These are phyloP conservation scores for Eucalyptus microcorys DNA, from an alignment of 345 rosid genomes.

Conservation along the genomic window DNA sequence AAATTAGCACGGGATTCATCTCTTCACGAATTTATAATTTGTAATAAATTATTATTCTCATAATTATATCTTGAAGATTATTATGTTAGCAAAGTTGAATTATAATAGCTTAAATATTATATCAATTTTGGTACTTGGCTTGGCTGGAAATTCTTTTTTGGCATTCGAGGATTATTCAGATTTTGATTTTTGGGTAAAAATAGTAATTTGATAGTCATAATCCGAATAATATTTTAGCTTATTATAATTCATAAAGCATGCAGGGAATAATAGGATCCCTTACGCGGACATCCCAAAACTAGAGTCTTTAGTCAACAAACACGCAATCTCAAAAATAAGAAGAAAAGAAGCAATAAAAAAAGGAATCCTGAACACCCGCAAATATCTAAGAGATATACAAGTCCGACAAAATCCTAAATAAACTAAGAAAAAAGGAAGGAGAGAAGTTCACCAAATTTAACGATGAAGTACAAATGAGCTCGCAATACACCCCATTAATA, in stretches of 20 bases:
- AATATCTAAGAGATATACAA: background rate
- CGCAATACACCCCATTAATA: background rate
- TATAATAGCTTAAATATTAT: background rate
- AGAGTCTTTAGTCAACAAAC: background rate
- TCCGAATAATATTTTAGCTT: background rate
- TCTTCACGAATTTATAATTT: rapidly evolving
- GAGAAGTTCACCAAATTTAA: background rate
- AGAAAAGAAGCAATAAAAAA: background rate
- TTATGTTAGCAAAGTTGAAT: too few relatives aligned
- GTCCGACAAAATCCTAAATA: background rate
- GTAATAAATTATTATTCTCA: too few relatives aligned
- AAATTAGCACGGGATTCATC: rapidly evolving
- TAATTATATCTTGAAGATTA: too few relatives aligned
- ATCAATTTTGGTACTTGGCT: background rate
- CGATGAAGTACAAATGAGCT: background rate
- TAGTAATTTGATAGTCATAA: background rate
- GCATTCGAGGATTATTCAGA: background rate
- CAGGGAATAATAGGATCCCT: background rate
- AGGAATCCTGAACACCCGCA: background rate
- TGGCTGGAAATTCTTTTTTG: background rate
- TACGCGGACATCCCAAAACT: background rate
- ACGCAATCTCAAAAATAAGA: background rate
- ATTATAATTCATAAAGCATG: background rate
- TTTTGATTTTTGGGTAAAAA: background rate
- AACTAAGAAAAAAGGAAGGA: background rate